A percentile compares a stretch with the other conserved stretches of the same genome.
Conservation (phyloP, 2,329 filamentous ascomycete genomes). For the Colletotrichum graminicola region DNA sequence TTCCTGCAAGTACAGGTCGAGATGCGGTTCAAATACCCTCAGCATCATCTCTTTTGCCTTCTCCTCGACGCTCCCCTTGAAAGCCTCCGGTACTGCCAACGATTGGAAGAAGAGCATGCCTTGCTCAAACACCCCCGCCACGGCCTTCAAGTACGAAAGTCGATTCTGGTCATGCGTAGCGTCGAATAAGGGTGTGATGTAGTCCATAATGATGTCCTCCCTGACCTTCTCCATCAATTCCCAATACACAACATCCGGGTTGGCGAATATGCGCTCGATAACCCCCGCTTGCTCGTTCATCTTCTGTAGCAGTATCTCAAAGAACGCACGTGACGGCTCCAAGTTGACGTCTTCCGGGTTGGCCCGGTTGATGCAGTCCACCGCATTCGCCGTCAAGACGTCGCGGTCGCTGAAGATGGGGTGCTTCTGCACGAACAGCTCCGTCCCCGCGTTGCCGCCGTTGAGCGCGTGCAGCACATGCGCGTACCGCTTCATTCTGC, state of each 20-base stretch:
- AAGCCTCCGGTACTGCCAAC: conserved; percentile 74
- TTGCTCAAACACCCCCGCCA: conserved; percentile 91
- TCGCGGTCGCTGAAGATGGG: conserved; percentile 82
- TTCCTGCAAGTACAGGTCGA: conserved; percentile 93
- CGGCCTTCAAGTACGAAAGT: conserved; percentile 83
- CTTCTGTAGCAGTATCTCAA: conserved; percentile 78
- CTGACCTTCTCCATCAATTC: conserved; percentile 84
- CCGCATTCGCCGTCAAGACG: conserved; percentile 74
- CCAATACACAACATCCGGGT: conserved; percentile 77
- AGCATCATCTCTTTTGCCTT: conserved; percentile 76
- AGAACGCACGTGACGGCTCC: conserved; percentile 85
- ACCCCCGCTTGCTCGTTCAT: conserved; percentile 85
- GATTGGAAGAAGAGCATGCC: conserved; percentile 81
- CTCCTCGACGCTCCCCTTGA: conserved; percentile 70
- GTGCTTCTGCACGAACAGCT: conserved; percentile 91
- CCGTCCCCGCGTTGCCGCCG: conserved; percentile 81
- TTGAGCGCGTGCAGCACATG: conserved; percentile 87
- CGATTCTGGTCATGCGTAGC: conserved; percentile 83
- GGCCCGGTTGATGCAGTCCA: conserved; percentile 83
- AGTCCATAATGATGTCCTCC: conserved; percentile 88
- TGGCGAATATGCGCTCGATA: conserved; percentile 86
- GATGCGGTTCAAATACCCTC: conserved; percentile 87
- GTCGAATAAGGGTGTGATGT: conserved; percentile 86
- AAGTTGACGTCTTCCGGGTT: conserved; percentile 77
- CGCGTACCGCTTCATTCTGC: conserved; percentile 89